Percentiles rank a stretch among this genome's conserved stretches.
These are phyloP conservation scores for Avena insularis DNA, from an alignment of 176 grass and related monocot species.

Conservation along the genomic window DNA sequence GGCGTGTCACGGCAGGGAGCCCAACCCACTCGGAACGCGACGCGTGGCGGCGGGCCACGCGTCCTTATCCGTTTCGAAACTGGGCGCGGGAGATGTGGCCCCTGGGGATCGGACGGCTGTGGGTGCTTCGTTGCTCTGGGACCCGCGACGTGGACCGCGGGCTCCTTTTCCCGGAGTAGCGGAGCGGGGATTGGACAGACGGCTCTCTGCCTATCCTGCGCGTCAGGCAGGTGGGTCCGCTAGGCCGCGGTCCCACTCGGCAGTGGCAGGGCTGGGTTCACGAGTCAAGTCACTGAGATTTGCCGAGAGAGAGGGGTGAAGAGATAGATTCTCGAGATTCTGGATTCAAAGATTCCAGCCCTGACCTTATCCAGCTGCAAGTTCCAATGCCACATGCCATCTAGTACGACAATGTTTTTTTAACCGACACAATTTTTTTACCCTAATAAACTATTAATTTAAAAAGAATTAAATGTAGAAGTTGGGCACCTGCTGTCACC, in stretches of 20 bases:
- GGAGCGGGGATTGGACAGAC: background rate
- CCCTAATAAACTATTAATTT: too few relatives aligned
- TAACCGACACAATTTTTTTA: too few relatives aligned
- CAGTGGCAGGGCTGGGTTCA: background rate
- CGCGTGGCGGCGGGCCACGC: background rate
- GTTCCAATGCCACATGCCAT: background rate
- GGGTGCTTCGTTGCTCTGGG: too few relatives aligned
- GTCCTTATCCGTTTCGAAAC: slow-evolving; percentile 8
- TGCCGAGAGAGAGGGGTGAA: background rate
- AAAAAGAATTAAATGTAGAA: too few relatives aligned
- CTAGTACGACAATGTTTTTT: background rate
- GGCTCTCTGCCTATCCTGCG: background rate
- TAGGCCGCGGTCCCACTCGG: background rate
- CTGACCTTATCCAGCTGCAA: slow-evolving; percentile 9
- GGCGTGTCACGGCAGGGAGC: background rate
- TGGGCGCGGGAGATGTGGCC: background rate
- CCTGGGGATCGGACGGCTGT: background rate
- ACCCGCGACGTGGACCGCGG: background rate
- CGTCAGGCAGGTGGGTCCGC: background rate
- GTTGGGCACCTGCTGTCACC: too few relatives aligned
- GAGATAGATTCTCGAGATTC: background rate
- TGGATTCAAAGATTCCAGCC: slow-evolving; percentile 22
- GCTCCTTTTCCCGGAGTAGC: background rate
- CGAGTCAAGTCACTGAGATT: background rate
- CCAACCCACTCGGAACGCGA: background rate